Percentiles rank a stretch among this genome's conserved stretches.
Conservation (phyloP, 192 early-diverging fungal species). For the Diversispora eburnea region DNA sequence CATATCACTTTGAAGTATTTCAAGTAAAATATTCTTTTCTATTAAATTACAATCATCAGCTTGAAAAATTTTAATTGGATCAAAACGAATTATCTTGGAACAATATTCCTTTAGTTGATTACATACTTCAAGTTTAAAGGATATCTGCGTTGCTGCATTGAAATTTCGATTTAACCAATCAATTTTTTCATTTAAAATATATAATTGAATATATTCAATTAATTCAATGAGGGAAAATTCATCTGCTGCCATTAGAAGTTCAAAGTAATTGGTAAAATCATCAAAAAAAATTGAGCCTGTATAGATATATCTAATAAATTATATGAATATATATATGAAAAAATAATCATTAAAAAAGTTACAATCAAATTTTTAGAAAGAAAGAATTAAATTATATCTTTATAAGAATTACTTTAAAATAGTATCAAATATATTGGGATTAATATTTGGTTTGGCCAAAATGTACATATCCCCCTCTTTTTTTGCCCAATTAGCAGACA, state of each 20-base stretch:
- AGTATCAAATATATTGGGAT: not conserved
- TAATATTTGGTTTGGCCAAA: not conserved
- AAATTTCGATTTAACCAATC: not conserved
- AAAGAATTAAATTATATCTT: not conserved
- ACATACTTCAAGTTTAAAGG: not conserved
- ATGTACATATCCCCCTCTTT: not conserved
- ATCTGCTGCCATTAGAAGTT: not conserved
- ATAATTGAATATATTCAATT: not conserved
- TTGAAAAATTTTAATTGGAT: not conserved
- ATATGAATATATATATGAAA: not conserved
- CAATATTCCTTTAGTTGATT: not conserved
- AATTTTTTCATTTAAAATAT: not conserved
- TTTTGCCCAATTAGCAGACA: not conserved
- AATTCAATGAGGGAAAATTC: not conserved
- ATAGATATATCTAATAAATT: conserved; percentile 14
- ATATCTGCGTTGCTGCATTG: not conserved
- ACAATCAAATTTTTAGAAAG: not conserved
- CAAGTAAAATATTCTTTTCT: not conserved
- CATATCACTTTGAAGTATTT: not conserved
- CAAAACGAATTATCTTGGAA: not conserved
- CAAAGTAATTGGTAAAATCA: not conserved
- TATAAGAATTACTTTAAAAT: not conserved
- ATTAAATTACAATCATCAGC: not conserved
- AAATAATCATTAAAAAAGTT: not conserved
- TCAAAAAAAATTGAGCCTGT: not conserved